phyloP scores from a whole-genome alignment of 305 asterid species.

The Monarda citriodora region DNA sequence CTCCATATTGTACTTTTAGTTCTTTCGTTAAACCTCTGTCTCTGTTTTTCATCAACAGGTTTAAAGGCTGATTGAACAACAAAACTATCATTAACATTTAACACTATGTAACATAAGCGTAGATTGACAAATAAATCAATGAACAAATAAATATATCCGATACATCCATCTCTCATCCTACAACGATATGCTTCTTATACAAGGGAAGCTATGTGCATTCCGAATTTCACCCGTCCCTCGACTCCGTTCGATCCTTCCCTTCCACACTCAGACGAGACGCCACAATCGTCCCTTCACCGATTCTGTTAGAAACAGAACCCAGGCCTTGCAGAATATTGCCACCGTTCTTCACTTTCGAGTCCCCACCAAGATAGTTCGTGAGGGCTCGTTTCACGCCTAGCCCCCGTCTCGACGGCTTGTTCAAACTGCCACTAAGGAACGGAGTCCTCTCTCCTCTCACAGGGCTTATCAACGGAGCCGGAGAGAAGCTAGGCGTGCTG shows the following conservation, averaged over 20 bases:
- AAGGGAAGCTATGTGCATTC: too few species aligned
- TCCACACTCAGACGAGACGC: slow-evolving; percentile 35
- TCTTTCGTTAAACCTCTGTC: too few species aligned
- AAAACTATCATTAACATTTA: not conserved
- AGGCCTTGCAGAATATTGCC: slow-evolving; percentile 45
- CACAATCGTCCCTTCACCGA: slow-evolving; percentile 25
- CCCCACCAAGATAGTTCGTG: slow-evolving; percentile 71
- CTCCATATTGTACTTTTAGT: too few species aligned
- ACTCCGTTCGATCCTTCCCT: slow-evolving; percentile 42
- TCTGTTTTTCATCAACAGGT: not conserved
- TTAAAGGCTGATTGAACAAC: not conserved
- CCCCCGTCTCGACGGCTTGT: slow-evolving; percentile 67
- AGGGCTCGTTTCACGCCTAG: slow-evolving; percentile 74
- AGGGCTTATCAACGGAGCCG: slow-evolving; percentile 58
- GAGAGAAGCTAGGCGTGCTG: slow-evolving; percentile 65
- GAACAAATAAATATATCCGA: slow-evolving; percentile 11
- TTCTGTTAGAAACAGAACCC: slow-evolving; percentile 56
- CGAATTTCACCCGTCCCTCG: slow-evolving; percentile 27
- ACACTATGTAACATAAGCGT: not conserved
- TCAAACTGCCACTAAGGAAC: slow-evolving; percentile 38
- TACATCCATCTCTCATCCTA: slow-evolving; percentile 8
- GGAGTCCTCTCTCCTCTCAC: slow-evolving; percentile 75
- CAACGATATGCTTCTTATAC: too few species aligned
- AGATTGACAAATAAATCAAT: slow-evolving; percentile 22
- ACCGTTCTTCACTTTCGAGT: slow-evolving; percentile 49